phyloP scores from a whole-genome alignment of 106 monocot species.

The Phalaenopsis aphrodite region DNA sequence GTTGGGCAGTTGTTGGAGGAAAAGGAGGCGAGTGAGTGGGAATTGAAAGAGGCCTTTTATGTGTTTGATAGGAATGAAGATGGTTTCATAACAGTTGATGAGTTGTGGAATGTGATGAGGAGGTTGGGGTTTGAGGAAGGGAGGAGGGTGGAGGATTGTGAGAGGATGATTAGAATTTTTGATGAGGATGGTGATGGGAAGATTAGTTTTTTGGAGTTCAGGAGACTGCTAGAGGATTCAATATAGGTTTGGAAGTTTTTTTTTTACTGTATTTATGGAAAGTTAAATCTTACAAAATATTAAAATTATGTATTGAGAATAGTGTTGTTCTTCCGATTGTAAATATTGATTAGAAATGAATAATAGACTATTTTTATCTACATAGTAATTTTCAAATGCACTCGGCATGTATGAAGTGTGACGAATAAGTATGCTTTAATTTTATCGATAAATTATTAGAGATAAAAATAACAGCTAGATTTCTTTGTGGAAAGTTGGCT shows the following conservation, averaged over 20 bases:
- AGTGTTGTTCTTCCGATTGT: too few relatives aligned
- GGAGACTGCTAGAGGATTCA: constrained; percentile 22
- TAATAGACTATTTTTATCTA: too few relatives aligned
- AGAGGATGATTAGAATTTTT: constrained; percentile 28
- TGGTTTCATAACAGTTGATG: constrained; percentile 33
- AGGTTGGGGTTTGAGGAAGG: constrained; percentile 30
- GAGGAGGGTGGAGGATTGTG: constrained; percentile 19
- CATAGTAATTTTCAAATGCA: too few relatives aligned
- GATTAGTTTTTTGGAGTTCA: constrained; percentile 37
- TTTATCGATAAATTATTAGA: too few relatives aligned
- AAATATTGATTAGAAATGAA: too few relatives aligned
- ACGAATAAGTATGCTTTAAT: too few relatives aligned
- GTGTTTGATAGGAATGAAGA: constrained; percentile 53
- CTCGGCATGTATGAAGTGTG: too few relatives aligned
- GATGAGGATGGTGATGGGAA: constrained; percentile 43
- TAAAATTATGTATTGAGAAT: too few relatives aligned
- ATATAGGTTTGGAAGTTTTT: background rate
- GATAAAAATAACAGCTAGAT: too few relatives aligned
- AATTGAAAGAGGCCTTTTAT: constrained; percentile 36
- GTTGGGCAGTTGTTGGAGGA: constrained; percentile 18
- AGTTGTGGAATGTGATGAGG: constrained; percentile 36
- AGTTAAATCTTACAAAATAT: too few relatives aligned
- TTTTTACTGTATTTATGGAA: background rate
- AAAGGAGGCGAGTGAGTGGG: constrained; percentile 36
- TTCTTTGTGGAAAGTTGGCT: too few relatives aligned